Percentiles rank a stretch among this genome's conserved stretches.
phyloP scores from a whole-genome alignment of 345 rosid genomes.

The Eucalyptus sp. region DNA sequence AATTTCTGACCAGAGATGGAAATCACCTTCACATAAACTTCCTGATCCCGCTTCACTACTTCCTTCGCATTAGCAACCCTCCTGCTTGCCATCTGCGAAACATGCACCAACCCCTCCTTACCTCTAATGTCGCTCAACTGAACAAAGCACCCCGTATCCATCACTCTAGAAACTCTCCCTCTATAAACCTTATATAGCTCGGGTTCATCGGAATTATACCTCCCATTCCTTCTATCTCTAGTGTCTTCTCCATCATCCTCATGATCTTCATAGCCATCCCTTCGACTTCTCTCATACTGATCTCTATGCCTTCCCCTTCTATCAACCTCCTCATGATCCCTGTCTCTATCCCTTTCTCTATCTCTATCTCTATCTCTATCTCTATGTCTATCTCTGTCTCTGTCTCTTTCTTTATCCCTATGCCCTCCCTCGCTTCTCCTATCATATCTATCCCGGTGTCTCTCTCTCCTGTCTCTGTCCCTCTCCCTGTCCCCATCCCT shows the following conservation, averaged over 20 bases:
- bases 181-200: slow-evolving; percentile 68
- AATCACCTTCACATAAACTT: slow-evolving; percentile 73
- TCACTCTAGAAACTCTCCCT: slow-evolving; percentile 75
- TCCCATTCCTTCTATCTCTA: slow-evolving; percentile 1
- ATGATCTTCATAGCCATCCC: slow-evolving; percentile 4
- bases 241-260: not conserved
- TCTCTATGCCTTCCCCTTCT: slow-evolving; percentile 13
- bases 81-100: slow-evolving; percentile 70
- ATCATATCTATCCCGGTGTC: slow-evolving; percentile 4
- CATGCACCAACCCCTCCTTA: slow-evolving; percentile 89
- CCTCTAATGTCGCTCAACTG: slow-evolving; percentile 65
- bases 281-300: slow-evolving; percentile 11
- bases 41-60: slow-evolving; percentile 64
- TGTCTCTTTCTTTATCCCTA: not conserved
- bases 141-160: slow-evolving; percentile 83
- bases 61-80: slow-evolving; percentile 48
- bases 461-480: slow-evolving; percentile 2
- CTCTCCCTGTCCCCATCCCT: slow-evolving; percentile 7
- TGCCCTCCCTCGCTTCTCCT: not conserved
- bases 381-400: not conserved
- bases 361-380: slow-evolving; percentile 1
- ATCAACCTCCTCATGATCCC: slow-evolving; percentile 9
- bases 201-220: slow-evolving; percentile 28
- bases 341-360: slow-evolving; percentile 14
- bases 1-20: slow-evolving; percentile 46